Conservation (phyloP, 352 stramenopile species). For the Phytophthora fragariae region DNA sequence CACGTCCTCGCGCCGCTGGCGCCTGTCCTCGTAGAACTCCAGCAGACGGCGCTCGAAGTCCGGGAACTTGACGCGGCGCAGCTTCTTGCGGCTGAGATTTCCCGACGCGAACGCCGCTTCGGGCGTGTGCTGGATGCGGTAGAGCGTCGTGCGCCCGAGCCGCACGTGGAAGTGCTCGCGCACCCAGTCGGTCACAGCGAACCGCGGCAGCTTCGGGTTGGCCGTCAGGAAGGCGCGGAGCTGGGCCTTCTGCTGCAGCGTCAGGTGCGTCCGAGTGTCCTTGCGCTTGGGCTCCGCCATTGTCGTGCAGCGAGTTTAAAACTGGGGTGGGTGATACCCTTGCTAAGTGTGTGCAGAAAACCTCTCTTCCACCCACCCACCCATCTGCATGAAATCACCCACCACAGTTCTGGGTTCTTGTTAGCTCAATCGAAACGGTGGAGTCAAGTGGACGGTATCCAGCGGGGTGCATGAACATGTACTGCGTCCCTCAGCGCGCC, state of each 20-base stretch:
- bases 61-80: constrained; percentile 54
- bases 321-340: too few species aligned
- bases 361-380: too few species aligned
- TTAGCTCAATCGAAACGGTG: too few species aligned
- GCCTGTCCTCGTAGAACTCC: constrained; percentile 18
- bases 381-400: too few species aligned
- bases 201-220: constrained; percentile 40
- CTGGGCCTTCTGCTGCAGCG: constrained; percentile 47
- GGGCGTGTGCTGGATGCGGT: constrained; percentile 51
- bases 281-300: constrained; percentile 16
- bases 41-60: constrained; percentile 44
- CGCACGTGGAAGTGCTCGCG: constrained; percentile 41
- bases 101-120: constrained; percentile 39
- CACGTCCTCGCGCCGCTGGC: constrained; percentile 12
- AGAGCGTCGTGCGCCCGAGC: constrained; percentile 50
- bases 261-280: constrained; percentile 42
- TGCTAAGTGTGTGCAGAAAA: too few species aligned
- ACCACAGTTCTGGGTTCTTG: too few species aligned
- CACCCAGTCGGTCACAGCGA: constrained; percentile 43
- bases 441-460: too few species aligned
- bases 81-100: constrained; percentile 43
- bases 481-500: too few species aligned
- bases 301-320: too few species aligned
- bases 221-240: constrained; percentile 39
- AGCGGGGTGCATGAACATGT: too few species aligned